phyloP scores from a whole-genome alignment of 306 rosid species.

The Glycine latifolia region DNA sequence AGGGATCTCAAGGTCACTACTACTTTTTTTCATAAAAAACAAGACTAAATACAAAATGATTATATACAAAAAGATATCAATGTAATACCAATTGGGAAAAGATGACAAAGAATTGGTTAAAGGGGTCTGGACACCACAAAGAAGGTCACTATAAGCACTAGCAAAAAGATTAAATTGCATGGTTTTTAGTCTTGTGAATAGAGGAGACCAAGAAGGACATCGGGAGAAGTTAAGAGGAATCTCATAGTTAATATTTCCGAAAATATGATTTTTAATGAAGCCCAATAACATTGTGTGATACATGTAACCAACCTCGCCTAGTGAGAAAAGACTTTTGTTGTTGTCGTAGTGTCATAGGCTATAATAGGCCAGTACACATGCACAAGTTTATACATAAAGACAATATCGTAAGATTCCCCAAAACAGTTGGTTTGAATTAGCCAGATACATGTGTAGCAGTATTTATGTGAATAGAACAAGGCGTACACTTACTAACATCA shows the following conservation, averaged over 20 bases:
- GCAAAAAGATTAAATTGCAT: neutral
- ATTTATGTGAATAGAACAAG: neutral
- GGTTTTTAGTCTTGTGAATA: neutral
- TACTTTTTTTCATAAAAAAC: neutral
- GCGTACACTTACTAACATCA: constrained; percentile 38
- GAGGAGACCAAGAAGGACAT: neutral
- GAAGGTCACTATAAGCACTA: neutral
- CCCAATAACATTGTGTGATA: neutral
- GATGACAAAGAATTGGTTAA: neutral
- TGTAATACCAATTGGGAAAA: neutral
- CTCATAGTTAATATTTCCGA: neutral
- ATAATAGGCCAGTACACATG: neutral
- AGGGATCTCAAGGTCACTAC: too few species aligned
- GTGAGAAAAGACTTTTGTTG: too few species aligned
- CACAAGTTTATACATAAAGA: neutral
- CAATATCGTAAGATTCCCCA: neutral
- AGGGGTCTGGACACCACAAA: neutral
- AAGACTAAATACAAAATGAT: neutral
- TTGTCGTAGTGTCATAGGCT: neutral
- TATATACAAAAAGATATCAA: neutral
- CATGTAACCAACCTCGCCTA: neutral
- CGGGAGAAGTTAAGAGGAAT: neutral
- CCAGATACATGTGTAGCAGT: neutral
- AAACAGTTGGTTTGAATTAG: too few species aligned
- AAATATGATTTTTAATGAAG: neutral